A percentile compares a stretch with the other conserved stretches of the same genome.
These are phyloP conservation scores for Penicillium sp. DNA, from an alignment of 2,329 filamentous ascomycete species.

Conservation along the genomic window DNA sequence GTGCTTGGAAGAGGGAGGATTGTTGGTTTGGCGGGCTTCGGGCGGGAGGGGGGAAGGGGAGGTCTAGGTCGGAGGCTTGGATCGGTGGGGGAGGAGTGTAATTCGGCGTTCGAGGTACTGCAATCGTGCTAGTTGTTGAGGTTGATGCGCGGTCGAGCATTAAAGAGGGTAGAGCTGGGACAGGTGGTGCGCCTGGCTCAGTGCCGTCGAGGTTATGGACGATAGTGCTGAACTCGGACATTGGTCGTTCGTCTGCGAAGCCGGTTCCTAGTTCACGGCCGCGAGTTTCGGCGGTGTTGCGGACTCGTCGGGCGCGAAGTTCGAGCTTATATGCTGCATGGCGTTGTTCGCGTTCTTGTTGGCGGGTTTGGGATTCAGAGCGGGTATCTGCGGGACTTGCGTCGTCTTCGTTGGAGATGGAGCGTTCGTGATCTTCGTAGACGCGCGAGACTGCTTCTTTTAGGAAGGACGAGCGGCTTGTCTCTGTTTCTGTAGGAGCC, in stretches of 20 bases:
- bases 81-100: slow-evolving; percentile 9
- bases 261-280: slow-evolving; percentile 17
- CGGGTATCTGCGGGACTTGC: slow-evolving; percentile 14
- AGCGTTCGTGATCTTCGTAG: slow-evolving; percentile 54
- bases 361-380: slow-evolving; percentile 16
- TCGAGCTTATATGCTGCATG: slow-evolving; percentile 40
- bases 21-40: slow-evolving; percentile 2
- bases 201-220: slow-evolving; percentile 38
- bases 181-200: slow-evolving; percentile 8
- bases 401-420: slow-evolving; percentile 16
- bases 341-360: slow-evolving; percentile 30
- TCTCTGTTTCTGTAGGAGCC: slow-evolving; percentile 52
- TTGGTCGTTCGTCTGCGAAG: slow-evolving; percentile 43
- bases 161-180: slow-evolving; percentile 9
- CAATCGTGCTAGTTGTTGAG: slow-evolving; percentile 22
- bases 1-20: slow-evolving; percentile 1
- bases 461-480: slow-evolving; percentile 61
- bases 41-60: not conserved
- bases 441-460: slow-evolving; percentile 64
- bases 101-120: slow-evolving; percentile 17
- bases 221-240: slow-evolving; percentile 44
- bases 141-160: slow-evolving; percentile 17
- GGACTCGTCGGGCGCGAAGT: slow-evolving; percentile 32
- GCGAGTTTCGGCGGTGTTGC: slow-evolving; percentile 6
- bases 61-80: not conserved